Evolutionary conservation across 441 rosid genomes (phyloP).

Genomic region (Rhodomyrtus psidioides): DNA sequence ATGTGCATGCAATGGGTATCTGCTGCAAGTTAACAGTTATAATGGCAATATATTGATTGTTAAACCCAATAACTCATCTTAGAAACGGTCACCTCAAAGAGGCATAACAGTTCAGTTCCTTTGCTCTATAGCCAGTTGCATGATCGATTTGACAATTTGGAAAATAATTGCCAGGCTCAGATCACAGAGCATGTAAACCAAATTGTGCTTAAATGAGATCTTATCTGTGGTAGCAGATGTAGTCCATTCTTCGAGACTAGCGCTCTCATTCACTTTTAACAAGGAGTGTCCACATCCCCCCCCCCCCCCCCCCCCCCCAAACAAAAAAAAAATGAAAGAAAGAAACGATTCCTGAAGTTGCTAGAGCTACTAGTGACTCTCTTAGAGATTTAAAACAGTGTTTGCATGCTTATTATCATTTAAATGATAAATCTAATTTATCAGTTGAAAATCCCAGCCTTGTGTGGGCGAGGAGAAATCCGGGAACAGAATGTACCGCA

Average conservation of each 20-base stretch:
- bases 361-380: neutral
- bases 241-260: neutral
- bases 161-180: neutral
- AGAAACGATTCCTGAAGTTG: neutral
- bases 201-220: neutral
- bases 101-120: neutral
- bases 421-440: too few species aligned
- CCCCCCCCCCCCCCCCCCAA: neutral
- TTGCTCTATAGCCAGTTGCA: neutral
- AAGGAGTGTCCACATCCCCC: too few species aligned
- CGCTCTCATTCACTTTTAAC: neutral
- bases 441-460: neutral
- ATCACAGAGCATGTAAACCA: neutral
- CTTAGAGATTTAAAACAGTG: neutral
- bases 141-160: neutral
- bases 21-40: neutral
- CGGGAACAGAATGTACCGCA: neutral
- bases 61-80: neutral
- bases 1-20: neutral
- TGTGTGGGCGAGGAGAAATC: neutral
- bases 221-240: neutral
- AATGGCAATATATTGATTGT: neutral
- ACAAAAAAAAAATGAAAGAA: too few species aligned
- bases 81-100: neutral
- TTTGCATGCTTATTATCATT: neutral